Evolutionary conservation across 2,329 filamentous ascomycete genomes (phyloP).

Genomic region (Ilyonectria destructans): DNA sequence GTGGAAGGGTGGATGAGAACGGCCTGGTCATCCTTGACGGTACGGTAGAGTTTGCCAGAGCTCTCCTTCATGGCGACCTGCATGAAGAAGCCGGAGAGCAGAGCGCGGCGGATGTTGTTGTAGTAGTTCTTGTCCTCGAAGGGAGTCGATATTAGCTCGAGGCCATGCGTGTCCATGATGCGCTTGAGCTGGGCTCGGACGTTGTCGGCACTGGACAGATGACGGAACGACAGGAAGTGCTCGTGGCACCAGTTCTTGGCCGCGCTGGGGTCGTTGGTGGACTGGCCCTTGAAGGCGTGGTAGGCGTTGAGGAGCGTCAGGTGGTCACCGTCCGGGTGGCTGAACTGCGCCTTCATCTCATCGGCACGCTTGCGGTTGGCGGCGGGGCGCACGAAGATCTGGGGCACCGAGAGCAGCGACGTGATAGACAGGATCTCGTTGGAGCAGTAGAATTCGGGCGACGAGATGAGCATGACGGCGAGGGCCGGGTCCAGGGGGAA

Average conservation of each 20-base stretch:
- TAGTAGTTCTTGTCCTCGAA: conserved; percentile 99
- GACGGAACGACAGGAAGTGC: conserved; percentile 92
- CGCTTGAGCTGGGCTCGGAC: conserved; percentile 92
- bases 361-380: conserved; percentile 91
- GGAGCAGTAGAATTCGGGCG: conserved; percentile 98
- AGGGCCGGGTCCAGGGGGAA: conserved; percentile 95
- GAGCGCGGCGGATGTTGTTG: conserved; percentile 93
- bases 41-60: conserved; percentile 91
- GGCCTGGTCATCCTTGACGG: conserved; percentile 95
- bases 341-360: conserved; percentile 96
- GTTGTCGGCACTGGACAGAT: conserved; percentile 93
- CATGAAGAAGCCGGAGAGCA: conserved; percentile 99
- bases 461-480: conserved; percentile 98
- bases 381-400: conserved; percentile 92
- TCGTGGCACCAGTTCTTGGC: conserved; percentile 96
- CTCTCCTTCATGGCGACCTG: conserved; percentile 96
- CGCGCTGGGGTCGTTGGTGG: conserved; percentile 73
- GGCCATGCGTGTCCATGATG: conserved; percentile 94
- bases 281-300: conserved; percentile 91
- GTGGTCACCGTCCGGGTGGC: conserved; percentile 94
- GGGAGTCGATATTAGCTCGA: conserved; percentile 89
- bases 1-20: conserved; percentile 96
- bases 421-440: conserved; percentile 98
- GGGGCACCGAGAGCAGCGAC: conserved; percentile 92
- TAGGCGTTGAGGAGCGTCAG: conserved; percentile 97